Evolutionary conservation across 2,329 filamentous ascomycete species (phyloP), one percentile per base, ranked within the genome.

Genomic region (Zymoseptoria pseudotritici): DNA sequence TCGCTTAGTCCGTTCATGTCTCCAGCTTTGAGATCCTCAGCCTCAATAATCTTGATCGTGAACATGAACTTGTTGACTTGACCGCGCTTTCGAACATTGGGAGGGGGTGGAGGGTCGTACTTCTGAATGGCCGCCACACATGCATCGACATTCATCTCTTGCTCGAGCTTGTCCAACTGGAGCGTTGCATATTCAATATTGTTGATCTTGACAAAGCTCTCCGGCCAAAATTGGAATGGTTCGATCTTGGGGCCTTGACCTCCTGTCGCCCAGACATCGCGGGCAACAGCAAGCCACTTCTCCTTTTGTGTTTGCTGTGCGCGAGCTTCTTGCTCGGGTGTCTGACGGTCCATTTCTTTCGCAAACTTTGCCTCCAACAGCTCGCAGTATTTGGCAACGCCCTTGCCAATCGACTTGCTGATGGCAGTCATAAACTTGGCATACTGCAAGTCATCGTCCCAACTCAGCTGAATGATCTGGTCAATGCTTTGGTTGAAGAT

Each of bases 11-110:
- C 94, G 69, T 90, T 95, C 67, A 96, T 87, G 74, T 99, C 94
- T 72, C 94, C 97, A n/a, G 94, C 91, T 76, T 97, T 97, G 67
- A 99, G 80, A 69, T 99, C 94, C 76, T 99, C 94, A 8, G 90
- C 94, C 75, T 99, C 94, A 24, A 99, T 92, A 61, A 99, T 92
- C 77, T 99, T 99, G 76, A 99, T 92, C 0, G 94, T 97, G 76
- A 99, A 99, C 58, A 97, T 92, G 72, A 96, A 97, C 72, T 95
- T 97, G 63, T 86, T 89, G 21, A 22, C 52, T 53, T 29, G 21
- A 54, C 63, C 66, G 51, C 62, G 61, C 68, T 86, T 88, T 67
- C 86, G 86, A 59, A 83, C 80, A 70, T 81, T 81, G 61, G 85
- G 83, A n/a, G 86, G 85, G 57, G 84, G 80, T 1, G 89, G 87